phyloP scores from a whole-genome alignment of 73 alveolate species.

The Durusdinium trenchii region DNA sequence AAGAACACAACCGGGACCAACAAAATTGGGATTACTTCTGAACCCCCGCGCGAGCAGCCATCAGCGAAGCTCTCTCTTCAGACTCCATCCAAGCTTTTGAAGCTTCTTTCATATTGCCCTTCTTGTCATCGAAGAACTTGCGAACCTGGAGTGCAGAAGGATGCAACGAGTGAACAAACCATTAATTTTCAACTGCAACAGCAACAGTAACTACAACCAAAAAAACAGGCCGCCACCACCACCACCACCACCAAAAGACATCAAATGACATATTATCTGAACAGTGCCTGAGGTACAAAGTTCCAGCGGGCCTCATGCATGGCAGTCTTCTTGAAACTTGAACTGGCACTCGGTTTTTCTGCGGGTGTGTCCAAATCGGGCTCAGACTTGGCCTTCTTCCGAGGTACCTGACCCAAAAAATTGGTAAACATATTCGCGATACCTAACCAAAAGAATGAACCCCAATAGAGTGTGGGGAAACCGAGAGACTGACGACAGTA shows the following conservation, averaged over 20 bases:
- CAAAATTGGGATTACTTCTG: neutral
- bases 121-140: neutral
- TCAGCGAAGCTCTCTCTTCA: neutral
- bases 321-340: neutral
- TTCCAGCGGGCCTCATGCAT: constrained; percentile 24
- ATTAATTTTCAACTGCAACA: no score
- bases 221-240: neutral
- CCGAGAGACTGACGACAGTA: neutral
- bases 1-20: neutral
- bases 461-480: no score
- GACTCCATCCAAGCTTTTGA: constrained; percentile 3
- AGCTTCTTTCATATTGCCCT: neutral
- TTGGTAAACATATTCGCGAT: neutral
- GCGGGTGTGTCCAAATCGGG: neutral
- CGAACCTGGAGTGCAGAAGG: constrained; percentile 13
- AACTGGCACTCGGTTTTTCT: neutral
- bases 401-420: neutral
- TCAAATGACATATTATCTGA: neutral
- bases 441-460: neutral
- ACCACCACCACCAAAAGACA: neutral
- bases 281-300: neutral
- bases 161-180: no score
- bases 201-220: neutral
- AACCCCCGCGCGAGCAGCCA: neutral
- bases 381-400: neutral